A percentile compares a stretch with the other conserved stretches of the same genome.
These are phyloP conservation scores for Coemansia sp. DNA, from an alignment of 192 early-diverging fungal species.

Conservation along the genomic window DNA sequence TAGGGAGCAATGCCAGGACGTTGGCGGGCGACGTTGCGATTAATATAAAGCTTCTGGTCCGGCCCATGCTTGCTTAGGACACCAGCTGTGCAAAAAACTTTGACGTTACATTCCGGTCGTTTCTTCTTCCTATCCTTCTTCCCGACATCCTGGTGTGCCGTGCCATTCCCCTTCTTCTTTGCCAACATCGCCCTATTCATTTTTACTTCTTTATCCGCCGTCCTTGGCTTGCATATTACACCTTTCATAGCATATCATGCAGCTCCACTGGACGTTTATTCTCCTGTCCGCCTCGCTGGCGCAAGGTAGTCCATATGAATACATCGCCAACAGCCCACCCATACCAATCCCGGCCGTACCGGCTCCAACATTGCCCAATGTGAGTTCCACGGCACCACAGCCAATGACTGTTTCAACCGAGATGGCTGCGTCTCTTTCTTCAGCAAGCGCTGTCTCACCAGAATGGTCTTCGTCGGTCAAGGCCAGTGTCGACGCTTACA, in stretches of 20 bases:
- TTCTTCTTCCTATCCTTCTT: background rate
- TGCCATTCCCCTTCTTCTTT: background rate
- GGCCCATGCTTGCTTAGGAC: background rate
- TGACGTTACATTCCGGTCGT: background rate
- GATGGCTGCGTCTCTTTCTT: background rate
- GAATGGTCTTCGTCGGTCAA: background rate
- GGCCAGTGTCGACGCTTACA: slow-evolving; percentile 16
- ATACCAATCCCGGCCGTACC: slow-evolving; percentile 4
- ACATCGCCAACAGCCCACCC: slow-evolving; percentile 23
- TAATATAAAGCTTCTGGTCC: background rate
- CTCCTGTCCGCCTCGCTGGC: slow-evolving; percentile 22
- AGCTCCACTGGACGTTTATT: slow-evolving; percentile 44
- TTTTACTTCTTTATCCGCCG: background rate
- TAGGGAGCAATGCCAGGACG: background rate
- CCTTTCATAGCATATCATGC: slow-evolving; percentile 16
- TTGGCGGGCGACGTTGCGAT: slow-evolving; percentile 2
- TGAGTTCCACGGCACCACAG: background rate
- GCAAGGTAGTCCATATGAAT: slow-evolving; percentile 23
- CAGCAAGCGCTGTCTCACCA: background rate
- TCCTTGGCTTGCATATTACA: background rate
- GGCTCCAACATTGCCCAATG: background rate
- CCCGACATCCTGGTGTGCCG: background rate
- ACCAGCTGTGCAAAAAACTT: background rate
- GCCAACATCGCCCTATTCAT: background rate
- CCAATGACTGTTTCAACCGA: slow-evolving; percentile 8